Conservation (phyloP, 257 asterid genomes). For the Plantago ovata region DNA sequence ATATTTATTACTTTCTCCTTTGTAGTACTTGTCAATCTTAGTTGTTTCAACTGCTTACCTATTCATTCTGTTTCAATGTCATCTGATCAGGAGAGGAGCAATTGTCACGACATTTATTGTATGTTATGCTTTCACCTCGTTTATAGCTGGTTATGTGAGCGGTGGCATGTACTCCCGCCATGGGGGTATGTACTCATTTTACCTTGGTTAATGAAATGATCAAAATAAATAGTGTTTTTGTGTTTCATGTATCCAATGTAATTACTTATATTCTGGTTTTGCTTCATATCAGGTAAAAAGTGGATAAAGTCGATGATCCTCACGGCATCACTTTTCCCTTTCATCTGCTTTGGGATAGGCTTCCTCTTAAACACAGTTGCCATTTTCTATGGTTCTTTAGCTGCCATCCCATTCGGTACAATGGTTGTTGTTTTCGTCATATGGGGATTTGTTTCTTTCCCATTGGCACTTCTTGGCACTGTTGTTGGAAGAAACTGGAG, state of each 20-base stretch:
- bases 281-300: conserved; percentile 39
- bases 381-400: conserved; percentile 58
- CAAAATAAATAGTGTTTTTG: neutral
- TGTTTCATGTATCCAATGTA: neutral
- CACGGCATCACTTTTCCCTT: conserved; percentile 62
- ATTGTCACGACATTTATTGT: conserved; percentile 66
- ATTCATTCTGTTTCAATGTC: conserved; percentile 18
- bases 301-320: conserved; percentile 67
- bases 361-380: conserved; percentile 55
- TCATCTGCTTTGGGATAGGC: conserved; percentile 65
- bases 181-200: conserved; percentile 52
- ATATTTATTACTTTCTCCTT: neutral
- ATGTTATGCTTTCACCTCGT: conserved; percentile 79
- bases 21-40: neutral
- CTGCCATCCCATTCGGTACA: conserved; percentile 68
- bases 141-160: conserved; percentile 79
- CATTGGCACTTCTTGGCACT: conserved; percentile 60
- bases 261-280: conserved; percentile 5
- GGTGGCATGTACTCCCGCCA: conserved; percentile 76
- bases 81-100: conserved; percentile 76
- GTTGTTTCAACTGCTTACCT: conserved; percentile 20
- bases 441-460: conserved; percentile 61
- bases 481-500: conserved; percentile 69
- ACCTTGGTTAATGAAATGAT: neutral
- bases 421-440: conserved; percentile 59